These are phyloP conservation scores for Staphylotrichum tortipilum DNA, from an alignment of 495 filamentous ascomycete genomes.

Conservation along the genomic window DNA sequence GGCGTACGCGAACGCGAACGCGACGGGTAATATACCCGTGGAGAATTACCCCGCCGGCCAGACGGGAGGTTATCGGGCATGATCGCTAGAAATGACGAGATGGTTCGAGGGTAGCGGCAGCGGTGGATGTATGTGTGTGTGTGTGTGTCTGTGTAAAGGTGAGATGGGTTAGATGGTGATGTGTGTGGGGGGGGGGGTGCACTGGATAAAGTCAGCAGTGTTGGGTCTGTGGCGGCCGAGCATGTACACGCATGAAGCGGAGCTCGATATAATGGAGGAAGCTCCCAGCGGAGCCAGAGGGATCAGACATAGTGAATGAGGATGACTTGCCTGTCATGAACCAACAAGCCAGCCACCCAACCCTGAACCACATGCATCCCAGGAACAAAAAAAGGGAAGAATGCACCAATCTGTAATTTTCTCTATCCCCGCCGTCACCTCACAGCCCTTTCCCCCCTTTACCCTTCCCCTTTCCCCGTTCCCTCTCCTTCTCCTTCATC, in stretches of 20 bases:
- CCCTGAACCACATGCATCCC: too few species aligned
- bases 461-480: background rate
- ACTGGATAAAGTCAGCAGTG: background rate
- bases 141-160: too few species aligned
- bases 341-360: background rate
- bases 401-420: background rate
- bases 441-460: background rate
- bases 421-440: background rate
- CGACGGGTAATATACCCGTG: background rate
- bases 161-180: too few species aligned
- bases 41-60: background rate
- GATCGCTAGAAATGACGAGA: too few species aligned
- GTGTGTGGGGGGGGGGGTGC: background rate
- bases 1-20: conserved; percentile 17
- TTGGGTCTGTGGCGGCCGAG: background rate
- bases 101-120: too few species aligned
- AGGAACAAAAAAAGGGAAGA: too few species aligned
- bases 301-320: background rate
- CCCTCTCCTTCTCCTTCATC: conserved; percentile 2
- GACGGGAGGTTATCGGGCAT: too few species aligned
- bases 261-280: background rate
- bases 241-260: too few species aligned
- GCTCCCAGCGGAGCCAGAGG: background rate
- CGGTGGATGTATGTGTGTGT: too few species aligned
- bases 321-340: conserved; percentile 1